Evolutionary conservation across 768 basidiomycete species (phyloP).

Genomic region (Trametes cinnabarina): DNA sequence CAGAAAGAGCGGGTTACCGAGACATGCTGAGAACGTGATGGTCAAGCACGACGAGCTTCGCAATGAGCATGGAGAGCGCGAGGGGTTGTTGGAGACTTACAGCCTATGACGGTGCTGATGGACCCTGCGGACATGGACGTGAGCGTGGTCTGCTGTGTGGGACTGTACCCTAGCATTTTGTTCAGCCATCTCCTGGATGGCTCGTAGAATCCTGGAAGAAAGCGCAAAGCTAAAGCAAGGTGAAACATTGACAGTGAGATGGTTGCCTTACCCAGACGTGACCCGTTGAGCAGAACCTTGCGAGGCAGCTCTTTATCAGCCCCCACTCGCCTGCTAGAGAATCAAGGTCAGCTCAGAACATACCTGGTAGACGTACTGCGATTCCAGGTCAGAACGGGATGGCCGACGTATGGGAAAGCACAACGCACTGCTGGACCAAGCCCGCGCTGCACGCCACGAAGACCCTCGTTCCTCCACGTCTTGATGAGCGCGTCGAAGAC

Average conservation of each 20-base stretch:
- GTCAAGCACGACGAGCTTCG: neutral
- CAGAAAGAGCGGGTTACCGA: slow-evolving; percentile 89
- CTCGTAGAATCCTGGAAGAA: slow-evolving; percentile 81
- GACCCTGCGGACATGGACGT: slow-evolving; percentile 89
- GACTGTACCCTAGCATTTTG: slow-evolving; percentile 54
- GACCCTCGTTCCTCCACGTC: slow-evolving; percentile 85
- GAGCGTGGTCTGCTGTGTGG: slow-evolving; percentile 60
- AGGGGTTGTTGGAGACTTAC: slow-evolving; percentile 43
- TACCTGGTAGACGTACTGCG: slow-evolving; percentile 87
- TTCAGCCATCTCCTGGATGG: slow-evolving; percentile 77
- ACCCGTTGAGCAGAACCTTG: slow-evolving; percentile 87
- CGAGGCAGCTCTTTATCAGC: neutral
- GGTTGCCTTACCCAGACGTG: slow-evolving; percentile 62
- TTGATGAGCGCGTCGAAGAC: slow-evolving; percentile 78
- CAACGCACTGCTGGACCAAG: slow-evolving; percentile 72
- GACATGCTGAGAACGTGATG: slow-evolving; percentile 47
- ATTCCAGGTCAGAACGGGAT: neutral
- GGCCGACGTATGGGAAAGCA: slow-evolving; percentile 26
- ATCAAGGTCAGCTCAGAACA: slow-evolving; percentile 22
- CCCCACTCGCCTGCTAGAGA: neutral
- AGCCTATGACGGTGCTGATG: slow-evolving; percentile 84
- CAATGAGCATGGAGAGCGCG: neutral
- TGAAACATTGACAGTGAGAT: neutral
- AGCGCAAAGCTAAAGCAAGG: neutral
- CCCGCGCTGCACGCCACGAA: slow-evolving; percentile 87